A percentile compares a stretch with the other conserved stretches of the same genome.
These are phyloP conservation scores for Lepidium campestre DNA, from an alignment of 441 rosid species.

Conservation along the genomic window DNA sequence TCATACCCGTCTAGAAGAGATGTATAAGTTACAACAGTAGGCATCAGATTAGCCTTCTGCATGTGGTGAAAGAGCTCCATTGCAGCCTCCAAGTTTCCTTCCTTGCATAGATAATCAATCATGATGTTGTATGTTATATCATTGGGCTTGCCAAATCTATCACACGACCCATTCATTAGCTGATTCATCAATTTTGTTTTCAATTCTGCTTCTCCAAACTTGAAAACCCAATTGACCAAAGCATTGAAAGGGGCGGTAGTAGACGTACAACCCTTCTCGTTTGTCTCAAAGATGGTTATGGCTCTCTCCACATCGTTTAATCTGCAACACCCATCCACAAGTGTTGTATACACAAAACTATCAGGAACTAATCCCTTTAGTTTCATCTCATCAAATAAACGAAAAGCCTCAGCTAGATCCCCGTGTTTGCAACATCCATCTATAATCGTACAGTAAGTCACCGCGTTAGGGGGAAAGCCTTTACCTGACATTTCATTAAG, in stretches of 20 bases:
- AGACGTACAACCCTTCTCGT: slow-evolving; percentile 34
- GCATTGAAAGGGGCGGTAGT: slow-evolving; percentile 41
- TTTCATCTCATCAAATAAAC: slow-evolving; percentile 47
- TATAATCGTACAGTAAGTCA: slow-evolving; percentile 50
- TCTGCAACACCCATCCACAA: slow-evolving; percentile 55
- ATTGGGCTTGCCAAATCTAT: slow-evolving; percentile 33
- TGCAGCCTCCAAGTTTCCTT: slow-evolving; percentile 42
- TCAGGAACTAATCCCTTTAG: slow-evolving; percentile 42
- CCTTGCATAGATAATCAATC: slow-evolving; percentile 49
- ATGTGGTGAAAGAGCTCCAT: slow-evolving; percentile 39
- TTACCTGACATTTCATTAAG: slow-evolving; percentile 39
- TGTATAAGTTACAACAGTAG: slow-evolving; percentile 42
- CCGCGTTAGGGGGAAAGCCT: slow-evolving; percentile 40
- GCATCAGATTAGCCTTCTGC: slow-evolving; percentile 37
- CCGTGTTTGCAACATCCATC: slow-evolving; percentile 59
- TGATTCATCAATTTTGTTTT: slow-evolving; percentile 20
- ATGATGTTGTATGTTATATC: slow-evolving; percentile 52
- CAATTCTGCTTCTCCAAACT: slow-evolving; percentile 30
- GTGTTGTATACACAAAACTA: slow-evolving; percentile 46
- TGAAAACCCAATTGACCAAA: slow-evolving; percentile 46
- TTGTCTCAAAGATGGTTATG: slow-evolving; percentile 33
- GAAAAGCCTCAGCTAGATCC: slow-evolving; percentile 44
- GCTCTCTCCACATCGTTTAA: slow-evolving; percentile 44
- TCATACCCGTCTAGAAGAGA: slow-evolving; percentile 45
- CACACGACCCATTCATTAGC: slow-evolving; percentile 38